Evolutionary conservation across 495 filamentous ascomycete genomes (phyloP), one percentile per base, ranked within the genome.

Genomic region (Penicilliopsis zonata): DNA sequence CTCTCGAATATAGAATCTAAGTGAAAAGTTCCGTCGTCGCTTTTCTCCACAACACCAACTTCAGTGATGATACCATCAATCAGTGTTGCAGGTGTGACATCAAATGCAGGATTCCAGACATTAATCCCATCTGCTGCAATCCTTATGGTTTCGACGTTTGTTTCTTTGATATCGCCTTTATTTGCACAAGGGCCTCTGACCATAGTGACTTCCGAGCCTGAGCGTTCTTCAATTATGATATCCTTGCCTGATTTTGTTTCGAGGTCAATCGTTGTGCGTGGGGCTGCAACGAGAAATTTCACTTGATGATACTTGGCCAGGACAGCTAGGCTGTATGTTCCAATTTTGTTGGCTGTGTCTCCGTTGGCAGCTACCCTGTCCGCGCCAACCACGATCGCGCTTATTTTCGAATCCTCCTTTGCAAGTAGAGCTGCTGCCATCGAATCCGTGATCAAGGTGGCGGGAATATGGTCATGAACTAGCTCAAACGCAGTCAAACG

Each of bases 311-410:
- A 62, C 38, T 69, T 76, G 14, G 90, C 90, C 17, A 90, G 66
- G 3, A 94, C 81, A 8, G 90, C 86, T 18, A 98, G 69, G 23
- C 69, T 58, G 52, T 96, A 96, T n/a, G 90, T 98, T 18, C 90
- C 90, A 36, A 98, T 92, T 61, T 98, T 98, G 55, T 98, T 98
- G 27, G 90, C 90, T 2, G 90, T 96, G 58, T 98, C 90, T 20
- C 90, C 90, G 49, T 98, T 98, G 18, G 83, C 80, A 23, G 86
- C 90, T 7, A 98, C 92, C 30, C 90, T 75, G 52, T 98, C 90
- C 13, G 90, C 90, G 13, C 90, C 90, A 1, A 96, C 92, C 34
- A 98, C 74, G 34, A 98, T 81, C 13, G 84, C 87, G 18, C 76
- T 72, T 37, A 96, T 80, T 35, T 74, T 67, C 27, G 56, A 57